phyloP scores from a whole-genome alignment of 148 eudicot genomes.

The Simmondsia chinensis region DNA sequence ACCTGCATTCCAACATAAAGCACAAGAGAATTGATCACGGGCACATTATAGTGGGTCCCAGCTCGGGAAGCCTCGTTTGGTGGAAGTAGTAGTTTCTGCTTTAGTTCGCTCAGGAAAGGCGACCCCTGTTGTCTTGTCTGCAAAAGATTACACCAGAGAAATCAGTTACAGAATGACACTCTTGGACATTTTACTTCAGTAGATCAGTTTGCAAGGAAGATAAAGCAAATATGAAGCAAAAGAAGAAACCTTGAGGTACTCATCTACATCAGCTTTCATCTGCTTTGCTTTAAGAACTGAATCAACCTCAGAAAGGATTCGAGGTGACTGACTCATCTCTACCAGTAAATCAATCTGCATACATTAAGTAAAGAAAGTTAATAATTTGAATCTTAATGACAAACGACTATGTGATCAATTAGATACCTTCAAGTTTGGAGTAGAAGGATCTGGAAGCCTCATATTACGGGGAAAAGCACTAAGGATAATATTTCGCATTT shows the following conservation, averaged over 20 bases:
- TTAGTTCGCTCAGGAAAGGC: constrained; percentile 58
- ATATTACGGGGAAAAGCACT: constrained; percentile 98
- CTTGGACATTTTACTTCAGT: no score
- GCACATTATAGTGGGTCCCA: constrained; percentile 94
- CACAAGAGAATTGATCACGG: constrained; percentile 87
- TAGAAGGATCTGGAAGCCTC: constrained; percentile 97
- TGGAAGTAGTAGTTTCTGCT: constrained; percentile 71
- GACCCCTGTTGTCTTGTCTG: constrained; percentile 80
- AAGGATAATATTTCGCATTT: constrained; percentile 94
- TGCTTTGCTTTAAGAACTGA: constrained; percentile 74
- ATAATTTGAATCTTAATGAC: background rate
- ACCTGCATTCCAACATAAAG: constrained; percentile 98
- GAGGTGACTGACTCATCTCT: constrained; percentile 79
- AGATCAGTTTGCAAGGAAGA: no score
- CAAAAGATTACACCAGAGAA: background rate
- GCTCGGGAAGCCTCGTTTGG: constrained; percentile 55
- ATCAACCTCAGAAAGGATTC: constrained; percentile 88
- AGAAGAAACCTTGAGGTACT: constrained; percentile 85
- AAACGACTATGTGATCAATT: background rate
- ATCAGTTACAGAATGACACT: background rate
- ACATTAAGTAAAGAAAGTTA: constrained; percentile 3
- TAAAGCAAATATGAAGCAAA: no score
- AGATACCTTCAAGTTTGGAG: constrained; percentile 90
- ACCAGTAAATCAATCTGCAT: constrained; percentile 71
- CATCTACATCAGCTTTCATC: constrained; percentile 79